Evolutionary conservation across 1,139 yeast species (phyloP).

Genomic region (Pichia sp.): DNA sequence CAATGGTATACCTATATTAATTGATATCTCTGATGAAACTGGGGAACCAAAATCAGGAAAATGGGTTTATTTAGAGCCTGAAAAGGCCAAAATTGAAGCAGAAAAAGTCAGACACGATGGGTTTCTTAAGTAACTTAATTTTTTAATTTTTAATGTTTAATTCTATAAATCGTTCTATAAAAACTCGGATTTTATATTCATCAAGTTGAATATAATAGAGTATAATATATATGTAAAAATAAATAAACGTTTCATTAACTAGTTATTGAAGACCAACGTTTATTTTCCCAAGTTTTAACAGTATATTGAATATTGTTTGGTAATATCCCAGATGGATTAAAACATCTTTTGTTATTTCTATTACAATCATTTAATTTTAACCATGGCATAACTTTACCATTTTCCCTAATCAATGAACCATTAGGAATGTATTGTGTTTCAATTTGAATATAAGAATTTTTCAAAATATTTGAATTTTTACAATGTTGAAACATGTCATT

Average conservation of each 20-base stretch:
- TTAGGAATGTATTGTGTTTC: background rate
- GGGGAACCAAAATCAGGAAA: constrained; percentile 37
- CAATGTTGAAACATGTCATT: constrained; percentile 26
- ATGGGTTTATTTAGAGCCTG: constrained; percentile 63
- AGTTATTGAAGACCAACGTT: constrained; percentile 34
- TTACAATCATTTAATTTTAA: background rate
- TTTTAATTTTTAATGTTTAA: no score
- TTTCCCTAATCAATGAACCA: constrained; percentile 20
- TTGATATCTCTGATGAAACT: constrained; percentile 30
- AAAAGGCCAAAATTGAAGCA: constrained; percentile 57
- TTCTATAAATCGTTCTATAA: no score
- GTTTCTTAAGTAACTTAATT: constrained; percentile 4
- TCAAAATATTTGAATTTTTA: background rate
- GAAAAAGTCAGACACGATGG: constrained; percentile 62
- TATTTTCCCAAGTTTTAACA: constrained; percentile 48
- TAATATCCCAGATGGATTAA: constrained; percentile 25
- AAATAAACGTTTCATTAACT: background rate
- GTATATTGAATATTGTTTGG: constrained; percentile 38
- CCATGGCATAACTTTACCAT: constrained; percentile 36
- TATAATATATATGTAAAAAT: no score
- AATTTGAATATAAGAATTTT: background rate
- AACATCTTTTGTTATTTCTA: constrained; percentile 13
- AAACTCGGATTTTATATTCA: no score
- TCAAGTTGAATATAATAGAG: no score
- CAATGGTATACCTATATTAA: constrained; percentile 66